Evolutionary conservation across 352 stramenopile species (phyloP).

Genomic region (Blastocystis sp.): DNA sequence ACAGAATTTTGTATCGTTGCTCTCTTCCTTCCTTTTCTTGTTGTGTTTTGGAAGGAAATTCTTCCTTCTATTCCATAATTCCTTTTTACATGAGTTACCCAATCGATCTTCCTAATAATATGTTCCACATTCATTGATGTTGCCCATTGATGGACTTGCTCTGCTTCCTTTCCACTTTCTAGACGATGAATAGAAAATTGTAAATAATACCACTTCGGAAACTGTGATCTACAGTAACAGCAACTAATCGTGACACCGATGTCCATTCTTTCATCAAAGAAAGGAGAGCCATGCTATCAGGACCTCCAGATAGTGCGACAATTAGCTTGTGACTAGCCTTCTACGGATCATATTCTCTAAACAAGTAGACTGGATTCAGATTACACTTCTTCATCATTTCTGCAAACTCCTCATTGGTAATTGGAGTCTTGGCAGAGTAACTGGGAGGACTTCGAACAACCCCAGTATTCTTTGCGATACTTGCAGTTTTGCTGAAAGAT

Average conservation of each 20-base stretch:
- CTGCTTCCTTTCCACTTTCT: constrained; percentile 45
- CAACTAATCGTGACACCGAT: constrained; percentile 3
- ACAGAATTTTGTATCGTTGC: constrained; percentile 26
- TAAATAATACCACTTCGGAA: constrained; percentile 17
- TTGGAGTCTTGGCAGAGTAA: neutral
- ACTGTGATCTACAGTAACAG: constrained; percentile 38
- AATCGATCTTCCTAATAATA: constrained; percentile 54
- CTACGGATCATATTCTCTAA: neutral
- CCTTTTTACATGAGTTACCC: neutral
- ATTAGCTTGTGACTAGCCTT: neutral
- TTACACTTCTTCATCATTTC: neutral
- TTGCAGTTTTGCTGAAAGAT: neutral
- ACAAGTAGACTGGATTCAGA: neutral
- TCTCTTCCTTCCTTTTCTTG: constrained; percentile 28
- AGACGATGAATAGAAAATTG: neutral
- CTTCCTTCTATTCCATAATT: neutral
- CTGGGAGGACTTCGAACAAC: neutral
- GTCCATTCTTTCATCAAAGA: constrained; percentile 47
- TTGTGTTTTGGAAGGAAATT: neutral
- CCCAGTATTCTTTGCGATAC: neutral
- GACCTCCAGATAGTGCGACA: constrained; percentile 24
- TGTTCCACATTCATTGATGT: constrained; percentile 1
- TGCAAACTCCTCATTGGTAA: constrained; percentile 7
- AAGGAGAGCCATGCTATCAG: constrained; percentile 46
- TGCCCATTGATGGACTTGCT: constrained; percentile 46